phyloP scores from a whole-genome alignment of 768 basidiomycete genomes.

The Trametes villosa region DNA sequence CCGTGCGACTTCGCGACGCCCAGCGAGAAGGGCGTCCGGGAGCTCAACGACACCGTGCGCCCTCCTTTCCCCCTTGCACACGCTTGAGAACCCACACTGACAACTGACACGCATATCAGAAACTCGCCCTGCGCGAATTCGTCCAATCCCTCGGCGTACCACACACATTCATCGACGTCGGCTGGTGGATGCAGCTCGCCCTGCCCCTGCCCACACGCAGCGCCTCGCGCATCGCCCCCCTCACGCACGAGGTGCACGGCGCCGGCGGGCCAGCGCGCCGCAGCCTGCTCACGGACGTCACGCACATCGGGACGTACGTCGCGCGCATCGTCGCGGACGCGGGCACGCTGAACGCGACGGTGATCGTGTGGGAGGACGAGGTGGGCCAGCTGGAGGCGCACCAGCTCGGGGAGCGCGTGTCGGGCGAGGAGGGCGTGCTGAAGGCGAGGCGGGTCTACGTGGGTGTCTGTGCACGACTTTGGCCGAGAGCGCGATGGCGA shows the following conservation, averaged over 20 bases:
- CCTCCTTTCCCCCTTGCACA: too few species aligned
- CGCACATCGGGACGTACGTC: conserved; percentile 35
- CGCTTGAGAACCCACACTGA: too few species aligned
- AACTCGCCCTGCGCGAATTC: conserved; percentile 35
- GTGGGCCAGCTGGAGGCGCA: conserved; percentile 30
- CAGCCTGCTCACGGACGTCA: conserved; percentile 28
- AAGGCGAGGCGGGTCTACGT: conserved; percentile 16
- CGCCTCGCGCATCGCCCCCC: neutral
- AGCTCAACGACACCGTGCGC: neutral
- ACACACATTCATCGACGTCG: conserved; percentile 40
- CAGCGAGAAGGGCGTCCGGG: neutral
- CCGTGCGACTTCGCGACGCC: conserved; percentile 32
- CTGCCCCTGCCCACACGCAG: conserved; percentile 7
- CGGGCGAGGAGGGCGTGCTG: conserved; percentile 29
- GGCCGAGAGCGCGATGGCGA: too few species aligned
- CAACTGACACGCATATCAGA: too few species aligned
- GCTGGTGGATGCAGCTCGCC: conserved; percentile 36
- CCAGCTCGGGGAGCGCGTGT: conserved; percentile 25
- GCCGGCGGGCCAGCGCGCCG: conserved; percentile 27
- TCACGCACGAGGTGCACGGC: conserved; percentile 20
- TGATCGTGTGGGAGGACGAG: conserved; percentile 35
- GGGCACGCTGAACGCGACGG: conserved; percentile 37
- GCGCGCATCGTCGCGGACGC: conserved; percentile 37
- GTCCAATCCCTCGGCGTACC: conserved; percentile 29
- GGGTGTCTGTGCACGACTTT: conserved; percentile 13